These are phyloP conservation scores for Metarhizium humberi DNA, from an alignment of 2,329 filamentous ascomycete species.

Conservation along the genomic window DNA sequence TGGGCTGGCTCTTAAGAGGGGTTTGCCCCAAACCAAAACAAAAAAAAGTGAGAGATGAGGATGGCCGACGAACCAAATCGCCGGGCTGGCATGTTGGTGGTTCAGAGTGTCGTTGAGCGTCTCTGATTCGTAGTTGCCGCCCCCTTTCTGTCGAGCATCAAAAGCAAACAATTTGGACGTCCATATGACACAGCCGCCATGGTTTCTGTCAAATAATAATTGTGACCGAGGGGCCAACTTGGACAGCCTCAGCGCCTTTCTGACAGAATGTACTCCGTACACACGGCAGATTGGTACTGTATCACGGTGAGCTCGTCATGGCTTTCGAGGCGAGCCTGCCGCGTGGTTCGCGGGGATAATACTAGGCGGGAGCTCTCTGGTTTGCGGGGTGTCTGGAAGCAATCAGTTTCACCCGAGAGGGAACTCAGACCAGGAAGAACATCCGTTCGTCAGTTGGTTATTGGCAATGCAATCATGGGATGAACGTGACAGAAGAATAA, in stretches of 20 bases:
- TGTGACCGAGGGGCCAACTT: background rate
- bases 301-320: background rate
- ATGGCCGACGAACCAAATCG: constrained; percentile 7
- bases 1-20: background rate
- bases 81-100: constrained; percentile 11
- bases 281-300: no score
- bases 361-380: background rate
- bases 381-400: background rate
- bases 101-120: constrained; percentile 4
- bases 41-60: constrained; percentile 11
- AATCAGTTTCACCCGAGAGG: background rate
- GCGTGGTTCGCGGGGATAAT: background rate
- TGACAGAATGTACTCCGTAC: no score
- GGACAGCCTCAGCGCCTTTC: no score
- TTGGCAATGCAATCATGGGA: background rate
- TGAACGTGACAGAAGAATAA: background rate
- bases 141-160: background rate
- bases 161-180: constrained; percentile 1
- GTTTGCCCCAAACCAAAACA: constrained; percentile 1
- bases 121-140: constrained; percentile 1
- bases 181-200: background rate
- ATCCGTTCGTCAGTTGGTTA: background rate
- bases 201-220: background rate
- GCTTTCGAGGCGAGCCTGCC: background rate
- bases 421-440: background rate